Base-by-base conservation (phyloP, 306 rosid species). In the Sicyos baderoa region DNA sequence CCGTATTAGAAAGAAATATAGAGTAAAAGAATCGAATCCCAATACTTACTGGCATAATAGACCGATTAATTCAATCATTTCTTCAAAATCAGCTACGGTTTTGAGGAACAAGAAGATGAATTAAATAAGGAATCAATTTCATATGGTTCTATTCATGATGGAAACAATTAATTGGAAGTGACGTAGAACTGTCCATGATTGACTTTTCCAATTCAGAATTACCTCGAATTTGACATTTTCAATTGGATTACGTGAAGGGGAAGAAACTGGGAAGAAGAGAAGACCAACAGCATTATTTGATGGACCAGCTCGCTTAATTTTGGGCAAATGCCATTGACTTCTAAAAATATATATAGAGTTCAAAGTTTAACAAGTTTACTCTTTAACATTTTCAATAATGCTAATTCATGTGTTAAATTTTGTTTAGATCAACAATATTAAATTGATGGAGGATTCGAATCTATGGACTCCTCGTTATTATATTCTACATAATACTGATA, bases 1-100 rank as follows among this genome's bases (percentile, higher is more conserved):
- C 32, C 1, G 32, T 27, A 37, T 37, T 37, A 0, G 42, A 3
- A 6, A 37, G 0, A 37, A 3, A n/a, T 0, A 3, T 5, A 37
- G 1, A 37, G 0, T 49, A 13, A 12, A 0, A 12, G 54, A 50
- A 0, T 50, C 7, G 9, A 2, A 51, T n/a, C 13, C 5, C 0
- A n/a, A 2, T 19, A 60, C 47, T 60, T 60, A 60, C 66, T 32
- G 66, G 48, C 23, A 60, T n/a, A 60, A n/a, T 2, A 60, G 44
- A 29, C 47, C n/a, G 1, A 27, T 27, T 32, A 60, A 7, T 35
- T 37, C 48, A 9, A 60, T 60, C 66, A 60, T 60, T n/a, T n/a
- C 4, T 12, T 59, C 32, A 45, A 60, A 60, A 16, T 6, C 25
- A 10, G 62, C 40, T 2, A 29, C 21, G 11, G 66, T 6, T 59